Evolutionary conservation across 306 rosid genomes (phyloP).

Genomic region (Carpinus fangiana): DNA sequence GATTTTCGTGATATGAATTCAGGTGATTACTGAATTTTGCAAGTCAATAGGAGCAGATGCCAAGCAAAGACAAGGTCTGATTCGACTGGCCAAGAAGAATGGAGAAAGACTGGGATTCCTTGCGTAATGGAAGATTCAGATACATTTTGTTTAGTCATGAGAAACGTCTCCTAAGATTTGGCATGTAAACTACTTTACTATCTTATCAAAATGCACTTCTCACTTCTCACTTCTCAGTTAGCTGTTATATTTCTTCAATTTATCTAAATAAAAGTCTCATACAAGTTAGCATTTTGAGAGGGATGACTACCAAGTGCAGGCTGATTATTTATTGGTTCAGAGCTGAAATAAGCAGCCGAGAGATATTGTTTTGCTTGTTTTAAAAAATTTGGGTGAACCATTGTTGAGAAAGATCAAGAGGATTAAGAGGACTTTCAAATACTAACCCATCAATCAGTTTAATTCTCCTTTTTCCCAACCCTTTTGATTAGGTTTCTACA

Average conservation of each 20-base stretch:
- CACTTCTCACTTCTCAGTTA: constrained; percentile 44
- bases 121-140: constrained; percentile 48
- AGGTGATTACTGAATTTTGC: constrained; percentile 98
- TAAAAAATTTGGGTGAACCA: no score
- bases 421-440: background rate
- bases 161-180: constrained; percentile 28
- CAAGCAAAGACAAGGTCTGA: constrained; percentile 96
- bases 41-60: constrained; percentile 97
- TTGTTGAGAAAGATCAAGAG: background rate
- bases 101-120: constrained; percentile 97
- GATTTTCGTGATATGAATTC: constrained; percentile 13
- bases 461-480: background rate
- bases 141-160: constrained; percentile 35
- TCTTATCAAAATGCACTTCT: constrained; percentile 32
- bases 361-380: background rate
- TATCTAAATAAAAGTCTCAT: constrained; percentile 14
- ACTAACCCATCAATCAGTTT: background rate
- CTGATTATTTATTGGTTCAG: background rate
- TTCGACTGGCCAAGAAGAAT: constrained; percentile 95
- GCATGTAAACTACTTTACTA: constrained; percentile 43
- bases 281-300: background rate
- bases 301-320: background rate
- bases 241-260: constrained; percentile 36
- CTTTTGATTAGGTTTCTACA: background rate
- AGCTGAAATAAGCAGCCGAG: background rate